phyloP scores from a whole-genome alignment of 2,329 filamentous ascomycete genomes.

The Paecilomyces niveus region DNA sequence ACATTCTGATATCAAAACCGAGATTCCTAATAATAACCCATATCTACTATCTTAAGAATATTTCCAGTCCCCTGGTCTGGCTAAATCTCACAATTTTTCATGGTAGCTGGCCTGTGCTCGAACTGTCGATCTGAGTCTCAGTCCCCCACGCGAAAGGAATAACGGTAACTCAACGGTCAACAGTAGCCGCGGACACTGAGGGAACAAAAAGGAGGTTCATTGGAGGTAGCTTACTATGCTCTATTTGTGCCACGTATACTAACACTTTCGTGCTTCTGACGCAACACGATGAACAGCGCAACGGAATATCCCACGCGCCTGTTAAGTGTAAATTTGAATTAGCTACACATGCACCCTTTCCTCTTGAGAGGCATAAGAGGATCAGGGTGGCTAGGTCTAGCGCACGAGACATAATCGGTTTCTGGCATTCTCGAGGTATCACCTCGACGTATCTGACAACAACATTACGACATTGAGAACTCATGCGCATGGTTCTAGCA shows the following conservation, averaged over 20 bases:
- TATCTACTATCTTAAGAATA: neutral
- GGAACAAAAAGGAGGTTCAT: neutral
- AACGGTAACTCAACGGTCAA: neutral
- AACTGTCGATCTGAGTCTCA: neutral
- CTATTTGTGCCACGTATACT: neutral
- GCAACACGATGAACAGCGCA: neutral
- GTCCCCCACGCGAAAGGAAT: neutral
- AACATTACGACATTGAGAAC: neutral
- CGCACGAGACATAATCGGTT: neutral
- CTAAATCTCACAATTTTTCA: neutral
- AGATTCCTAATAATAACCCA: neutral
- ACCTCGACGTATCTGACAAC: neutral
- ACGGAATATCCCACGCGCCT: neutral
- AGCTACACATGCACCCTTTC: neutral
- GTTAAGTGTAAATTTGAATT: neutral
- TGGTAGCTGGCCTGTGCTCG: neutral
- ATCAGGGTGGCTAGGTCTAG: neutral
- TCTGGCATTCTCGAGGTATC: neutral
- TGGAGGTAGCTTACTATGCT: neutral
- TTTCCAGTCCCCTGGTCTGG: neutral
- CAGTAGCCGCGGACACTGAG: neutral
- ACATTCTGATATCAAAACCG: neutral
- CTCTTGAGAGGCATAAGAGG: neutral
- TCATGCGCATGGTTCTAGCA: neutral
- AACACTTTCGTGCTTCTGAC: neutral